Evolutionary conservation across 306 rosid genomes (phyloP), one percentile per base, ranked within the genome.

Genomic region (Abrus pulchellus): DNA sequence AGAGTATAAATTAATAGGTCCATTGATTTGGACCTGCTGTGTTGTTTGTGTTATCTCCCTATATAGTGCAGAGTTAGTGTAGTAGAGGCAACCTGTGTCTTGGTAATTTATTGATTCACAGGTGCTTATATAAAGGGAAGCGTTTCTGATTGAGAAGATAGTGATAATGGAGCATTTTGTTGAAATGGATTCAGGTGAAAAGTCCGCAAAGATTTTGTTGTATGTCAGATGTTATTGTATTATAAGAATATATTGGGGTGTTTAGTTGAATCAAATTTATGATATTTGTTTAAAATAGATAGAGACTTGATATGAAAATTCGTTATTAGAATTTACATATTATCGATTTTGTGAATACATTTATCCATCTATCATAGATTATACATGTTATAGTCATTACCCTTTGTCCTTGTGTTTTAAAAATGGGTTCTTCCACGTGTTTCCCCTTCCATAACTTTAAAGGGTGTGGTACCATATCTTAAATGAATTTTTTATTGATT

Each of bases 41-140:
- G 67, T 87, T 81, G 84, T 76, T 84, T 68, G 78, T 83, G 80
- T 83, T 80, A 70, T 74, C 77, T 77, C 76, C 43, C 74, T 62
- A 55, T 73, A 50, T 83, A 81, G 82, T 81, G 83, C 88, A 83
- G 84, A 87, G 47, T 80, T 78, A 76, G 80, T 85, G 72, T 87
- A 79, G 85, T 85, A 61, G 74, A 63, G 70, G 77, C 79, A 72
- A 84, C 66, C 85, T 74, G 66, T 74, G 60, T 81, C 78, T 59
- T 55, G n/a, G 72, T 79, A 72, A 64, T 83, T 48, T 28, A 30
- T 72, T 29, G 45, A 52, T 65, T 84, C 63, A 49, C 69, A 73
- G 66, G 65, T 62, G 44, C 62, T 13, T 6, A 47, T 43, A 47
- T 20, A 45, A 63, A 61, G 47, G 74, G 83, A 80, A 62, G 84